A percentile compares a stretch with the other conserved stretches of the same genome.
Evolutionary conservation across 1,139 yeast species (phyloP).

Genomic region (Hemisphaericaspora xylanilytica): DNA sequence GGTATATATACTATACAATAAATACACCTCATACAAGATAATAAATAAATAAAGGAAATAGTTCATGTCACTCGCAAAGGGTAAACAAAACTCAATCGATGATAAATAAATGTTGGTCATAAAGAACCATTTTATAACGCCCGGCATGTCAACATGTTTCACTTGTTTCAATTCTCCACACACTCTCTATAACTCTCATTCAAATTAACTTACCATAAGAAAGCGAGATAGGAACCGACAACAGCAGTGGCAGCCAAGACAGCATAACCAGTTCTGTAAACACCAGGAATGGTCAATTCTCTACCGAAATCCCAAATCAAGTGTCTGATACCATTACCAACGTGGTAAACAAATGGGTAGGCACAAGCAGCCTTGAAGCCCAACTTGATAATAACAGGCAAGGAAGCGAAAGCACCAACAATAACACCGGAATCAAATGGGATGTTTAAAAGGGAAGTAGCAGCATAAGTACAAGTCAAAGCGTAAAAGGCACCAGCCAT

Average conservation of each 20-base stretch:
- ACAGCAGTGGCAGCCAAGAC: constrained; percentile 73
- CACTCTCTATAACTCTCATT: not conserved
- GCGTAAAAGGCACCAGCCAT: constrained; percentile 79
- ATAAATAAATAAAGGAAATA: constrained; percentile 2
- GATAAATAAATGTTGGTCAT: not conserved
- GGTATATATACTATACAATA: not conserved
- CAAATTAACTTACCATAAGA: constrained; percentile 23
- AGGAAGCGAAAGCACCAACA: constrained; percentile 51
- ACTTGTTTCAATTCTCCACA: not conserved
- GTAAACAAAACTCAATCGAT: not conserved
- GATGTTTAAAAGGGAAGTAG: constrained; percentile 60
- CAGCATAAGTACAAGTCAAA: constrained; percentile 72
- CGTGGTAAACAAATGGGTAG: constrained; percentile 84
- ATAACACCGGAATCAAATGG: constrained; percentile 64
- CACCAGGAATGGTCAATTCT: constrained; percentile 79
- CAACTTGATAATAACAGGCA: constrained; percentile 63
- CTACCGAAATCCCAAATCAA: constrained; percentile 86
- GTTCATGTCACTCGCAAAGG: not conserved
- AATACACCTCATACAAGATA: not conserved
- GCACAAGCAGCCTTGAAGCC: constrained; percentile 69
- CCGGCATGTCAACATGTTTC: too few species aligned
- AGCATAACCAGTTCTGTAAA: constrained; percentile 85
- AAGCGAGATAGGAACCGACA: constrained; percentile 57
- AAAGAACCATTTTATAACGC: too few species aligned
- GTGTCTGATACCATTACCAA: constrained; percentile 87